Conservation (phyloP, 2,329 filamentous ascomycete species). For the Epichloe typhina region DNA sequence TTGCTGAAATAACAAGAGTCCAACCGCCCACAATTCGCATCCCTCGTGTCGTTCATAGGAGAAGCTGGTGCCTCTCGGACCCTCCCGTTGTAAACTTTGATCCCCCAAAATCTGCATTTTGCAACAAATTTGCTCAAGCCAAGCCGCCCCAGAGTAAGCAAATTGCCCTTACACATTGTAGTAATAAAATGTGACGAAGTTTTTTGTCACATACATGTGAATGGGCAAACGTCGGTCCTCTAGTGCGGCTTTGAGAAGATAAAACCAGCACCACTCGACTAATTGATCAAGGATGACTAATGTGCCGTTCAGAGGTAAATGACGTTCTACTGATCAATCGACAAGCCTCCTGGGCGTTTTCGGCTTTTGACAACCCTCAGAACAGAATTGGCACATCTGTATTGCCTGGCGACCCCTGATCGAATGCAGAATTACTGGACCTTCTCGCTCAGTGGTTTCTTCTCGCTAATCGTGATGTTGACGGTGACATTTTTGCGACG, state of each 20-base stretch:
- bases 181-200: not conserved
- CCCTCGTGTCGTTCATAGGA: not conserved
- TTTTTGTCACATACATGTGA: not conserved
- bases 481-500: constrained; percentile 22
- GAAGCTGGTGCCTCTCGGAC: not conserved
- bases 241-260: not conserved
- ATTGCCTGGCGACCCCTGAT: not conserved
- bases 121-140: too few relatives aligned
- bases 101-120: not conserved
- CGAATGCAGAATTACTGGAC: constrained; percentile 3
- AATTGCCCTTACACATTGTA: not conserved
- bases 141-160: too few relatives aligned
- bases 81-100: too few relatives aligned
- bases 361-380: not conserved
- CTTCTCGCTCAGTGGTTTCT: constrained; percentile 27
- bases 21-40: not conserved
- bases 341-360: not conserved
- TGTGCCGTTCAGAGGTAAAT: too few relatives aligned
- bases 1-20: not conserved
- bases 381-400: not conserved
- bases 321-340: not conserved
- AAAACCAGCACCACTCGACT: not conserved
- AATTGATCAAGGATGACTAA: not conserved
- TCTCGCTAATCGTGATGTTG: constrained; percentile 16
- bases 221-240: not conserved